Evolutionary conservation across 345 rosid species (phyloP), one percentile per base, ranked within the genome.

Genomic region (Excoecaria cochinchinensis): DNA sequence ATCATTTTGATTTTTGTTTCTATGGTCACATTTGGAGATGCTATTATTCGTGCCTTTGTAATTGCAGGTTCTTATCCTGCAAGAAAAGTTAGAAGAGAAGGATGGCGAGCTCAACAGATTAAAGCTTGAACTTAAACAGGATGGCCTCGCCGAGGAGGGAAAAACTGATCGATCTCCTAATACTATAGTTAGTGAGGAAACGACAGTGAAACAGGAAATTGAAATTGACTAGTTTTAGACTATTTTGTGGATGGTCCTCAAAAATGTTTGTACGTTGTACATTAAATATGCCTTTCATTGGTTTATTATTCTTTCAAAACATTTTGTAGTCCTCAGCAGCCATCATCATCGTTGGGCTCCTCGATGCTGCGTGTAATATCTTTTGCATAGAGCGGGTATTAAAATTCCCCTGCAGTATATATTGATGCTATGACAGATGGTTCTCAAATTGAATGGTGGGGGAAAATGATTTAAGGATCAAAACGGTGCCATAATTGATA

Each of bases 81-180:
- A 86, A 87, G 95, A 87, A 78, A 90, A 85, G 78, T 53, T 92
- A 11, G 90, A 87, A 82, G 91, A 87, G 86, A 90, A 87, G 76
- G 96, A 92, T 31, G 38, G 65, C 4, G 91, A 90, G 76, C 62
- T 87, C 15, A 71, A 80, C 58, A 86, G 65, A 76, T 77, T 85
- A 74, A 87, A 84, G 83, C 70, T 72, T 44, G 92, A 86, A 80
- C 76, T 77, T 64, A 79, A 80, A 60, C 89, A 80, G 84, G 79
- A 83, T 72, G 80, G 59, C 9, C 3, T 17, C 2, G 57, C 44
- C 22, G 89, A 86, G 36, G 89, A 86, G 74, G 70, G 68, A 40
- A 82, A 62, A 70, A 38, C 76, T 48, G 85, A 84, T 74, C 0
- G 72, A 53, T 74, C 67, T 76, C 76, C 84, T 42, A 74, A 73